phyloP scores from a whole-genome alignment of 192 early-diverging fungal species.

The Physocladia obscura region DNA sequence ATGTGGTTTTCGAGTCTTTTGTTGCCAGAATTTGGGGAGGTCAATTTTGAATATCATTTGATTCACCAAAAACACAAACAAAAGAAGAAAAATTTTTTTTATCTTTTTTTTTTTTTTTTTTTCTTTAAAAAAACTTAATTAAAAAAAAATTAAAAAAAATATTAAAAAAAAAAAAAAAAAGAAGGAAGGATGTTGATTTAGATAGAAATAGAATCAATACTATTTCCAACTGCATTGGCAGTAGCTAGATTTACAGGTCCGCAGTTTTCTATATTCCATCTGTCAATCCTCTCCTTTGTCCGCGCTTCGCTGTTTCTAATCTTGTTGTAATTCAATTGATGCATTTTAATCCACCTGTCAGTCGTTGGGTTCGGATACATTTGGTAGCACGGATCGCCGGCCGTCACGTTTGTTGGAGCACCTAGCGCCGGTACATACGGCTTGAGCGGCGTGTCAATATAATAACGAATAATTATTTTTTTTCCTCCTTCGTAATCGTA shows the following conservation, averaged over 20 bases:
- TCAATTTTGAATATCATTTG: too few species aligned
- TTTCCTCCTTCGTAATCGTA: constrained; percentile 1
- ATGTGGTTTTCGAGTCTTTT: too few species aligned
- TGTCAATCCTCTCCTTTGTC: neutral
- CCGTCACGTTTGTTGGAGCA: neutral
- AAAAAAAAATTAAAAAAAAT: neutral
- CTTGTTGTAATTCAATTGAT: neutral
- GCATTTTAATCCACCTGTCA: neutral
- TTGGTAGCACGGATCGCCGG: neutral
- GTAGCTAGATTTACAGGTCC: neutral
- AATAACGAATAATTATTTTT: neutral
- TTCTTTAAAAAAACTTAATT: too few species aligned
- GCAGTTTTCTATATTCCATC: constrained; percentile 14
- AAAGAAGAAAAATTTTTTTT: neutral
- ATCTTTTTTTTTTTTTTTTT: neutral
- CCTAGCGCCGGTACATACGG: neutral
- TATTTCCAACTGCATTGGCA: neutral
- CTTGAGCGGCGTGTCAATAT: neutral
- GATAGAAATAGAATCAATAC: too few species aligned
- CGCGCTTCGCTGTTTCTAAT: constrained; percentile 1
- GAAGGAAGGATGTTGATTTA: too few species aligned
- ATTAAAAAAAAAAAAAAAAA: neutral
- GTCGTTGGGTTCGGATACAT: neutral
- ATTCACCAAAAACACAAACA: too few species aligned
- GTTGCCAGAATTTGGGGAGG: too few species aligned